Evolutionary conservation across 1,284 basidiomycete genomes (phyloP).

Genomic region (Austropuccinia psidii): DNA sequence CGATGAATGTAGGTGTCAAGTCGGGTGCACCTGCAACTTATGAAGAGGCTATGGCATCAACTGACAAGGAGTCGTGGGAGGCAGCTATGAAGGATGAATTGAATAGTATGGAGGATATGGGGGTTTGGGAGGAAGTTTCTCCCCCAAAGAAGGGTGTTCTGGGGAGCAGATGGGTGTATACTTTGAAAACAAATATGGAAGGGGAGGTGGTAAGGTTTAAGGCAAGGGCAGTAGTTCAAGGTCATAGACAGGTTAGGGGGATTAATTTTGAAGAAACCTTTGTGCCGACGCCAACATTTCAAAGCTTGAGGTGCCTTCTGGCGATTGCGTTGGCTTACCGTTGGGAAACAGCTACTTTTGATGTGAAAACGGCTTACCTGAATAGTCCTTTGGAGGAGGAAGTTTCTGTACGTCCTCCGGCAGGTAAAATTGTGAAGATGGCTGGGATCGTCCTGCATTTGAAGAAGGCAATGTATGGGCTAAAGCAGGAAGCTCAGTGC

Average conservation of each 20-base stretch:
- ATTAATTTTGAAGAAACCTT: conserved; percentile 2
- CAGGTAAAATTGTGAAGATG: not conserved
- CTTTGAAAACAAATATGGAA: not conserved
- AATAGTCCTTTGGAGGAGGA: not conserved
- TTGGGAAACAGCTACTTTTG: not conserved
- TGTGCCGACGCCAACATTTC: conserved; percentile 3
- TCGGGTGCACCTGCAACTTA: too few species aligned
- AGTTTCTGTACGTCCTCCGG: not conserved
- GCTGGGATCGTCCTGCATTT: not conserved
- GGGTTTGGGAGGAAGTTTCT: not conserved
- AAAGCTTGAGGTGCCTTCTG: not conserved
- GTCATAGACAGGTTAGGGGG: not conserved
- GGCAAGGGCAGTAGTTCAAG: not conserved
- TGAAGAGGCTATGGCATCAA: not conserved
- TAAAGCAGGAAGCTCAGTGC: not conserved
- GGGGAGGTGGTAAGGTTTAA: not conserved
- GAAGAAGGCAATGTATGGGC: not conserved
- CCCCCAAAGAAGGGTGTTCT: not conserved
- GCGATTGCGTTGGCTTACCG: not conserved
- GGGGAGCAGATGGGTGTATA: not conserved
- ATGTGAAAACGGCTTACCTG: not conserved
- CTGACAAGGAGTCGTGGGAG: not conserved
- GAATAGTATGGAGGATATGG: not conserved
- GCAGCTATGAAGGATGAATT: not conserved
- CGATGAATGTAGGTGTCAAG: too few species aligned